phyloP scores from a whole-genome alignment of 257 asterid genomes.

The Coffea eugenioides region DNA sequence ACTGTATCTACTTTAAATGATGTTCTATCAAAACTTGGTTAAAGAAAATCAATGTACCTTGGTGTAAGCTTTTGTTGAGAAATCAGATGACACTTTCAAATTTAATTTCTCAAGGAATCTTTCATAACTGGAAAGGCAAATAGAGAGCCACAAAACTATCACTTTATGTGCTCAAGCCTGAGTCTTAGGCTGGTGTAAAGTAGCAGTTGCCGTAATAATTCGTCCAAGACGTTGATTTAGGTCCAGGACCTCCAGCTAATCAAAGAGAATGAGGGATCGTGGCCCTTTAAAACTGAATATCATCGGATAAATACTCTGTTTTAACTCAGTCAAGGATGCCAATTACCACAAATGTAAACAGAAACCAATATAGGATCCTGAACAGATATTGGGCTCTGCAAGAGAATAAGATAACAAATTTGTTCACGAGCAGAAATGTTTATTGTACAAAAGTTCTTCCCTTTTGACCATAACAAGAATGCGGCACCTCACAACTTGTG shows the following conservation, averaged over 20 bases:
- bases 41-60: constrained; percentile 32
- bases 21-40: constrained; percentile 79
- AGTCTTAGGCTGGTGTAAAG: background rate
- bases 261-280: background rate
- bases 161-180: background rate
- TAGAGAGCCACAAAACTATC: background rate
- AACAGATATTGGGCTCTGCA: too few species aligned
- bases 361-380: background rate
- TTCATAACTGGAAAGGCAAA: background rate
- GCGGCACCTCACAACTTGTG: background rate
- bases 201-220: background rate
- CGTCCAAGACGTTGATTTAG: background rate
- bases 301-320: background rate
- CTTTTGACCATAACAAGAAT: background rate
- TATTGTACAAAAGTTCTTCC: too few species aligned
- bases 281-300: background rate
- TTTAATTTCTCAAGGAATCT: constrained; percentile 16
- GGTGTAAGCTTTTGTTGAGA: constrained; percentile 27
- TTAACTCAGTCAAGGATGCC: background rate
- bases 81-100: constrained; percentile 23
- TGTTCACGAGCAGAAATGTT: too few species aligned
- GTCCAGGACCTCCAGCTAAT: background rate
- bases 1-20: constrained; percentile 64
- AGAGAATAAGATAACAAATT: too few species aligned
- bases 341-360: background rate